Base-by-base conservation (phyloP, 768 basidiomycete species). In the Leccinum disarticulatum region DNA sequence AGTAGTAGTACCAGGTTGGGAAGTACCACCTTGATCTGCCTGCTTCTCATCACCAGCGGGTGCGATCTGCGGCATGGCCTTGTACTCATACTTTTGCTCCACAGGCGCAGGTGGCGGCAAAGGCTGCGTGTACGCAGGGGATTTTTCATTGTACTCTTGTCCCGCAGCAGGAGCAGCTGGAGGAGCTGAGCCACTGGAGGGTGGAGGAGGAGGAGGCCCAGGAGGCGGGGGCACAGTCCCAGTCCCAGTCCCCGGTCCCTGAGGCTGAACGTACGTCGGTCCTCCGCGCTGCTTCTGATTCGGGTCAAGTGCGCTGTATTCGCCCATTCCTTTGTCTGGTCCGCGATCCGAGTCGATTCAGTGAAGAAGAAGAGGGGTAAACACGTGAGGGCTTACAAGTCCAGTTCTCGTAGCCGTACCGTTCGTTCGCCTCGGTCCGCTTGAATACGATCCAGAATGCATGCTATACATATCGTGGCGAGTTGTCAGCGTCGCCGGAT, bases 371-470 rank as follows among this genome's bases (percentile, higher is more conserved):
- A 7, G 6, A 36, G 13, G 6, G 14, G 36, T 1, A 6, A 38
- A 17, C 25, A 38, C 17, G 38, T 41, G 8, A 9, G n/a, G 7
- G 9, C 70, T 66, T 30, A 72, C 68, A 72, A 3, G 46, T 60
- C 67, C 71, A 71, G 27, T 72, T 66, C 8, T 52, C 56, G 46
- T 57, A 36, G 0, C 70, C 70, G 11, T 65, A 71, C 50, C 9
- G 78, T 60, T 90, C 86, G 68, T 91, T 88, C 0, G 90, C 91
- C 61, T 90, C 81, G 77, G 89, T 83, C 77, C 88, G 88, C 81
- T 79, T 87, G 75, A 92, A 87, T 50, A 94, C 87, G 56, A 95
- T 79, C 89, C 89, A 94, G 74, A 92, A 88, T 1, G 91, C 91
- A 67, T 94, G 92, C 83, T 84, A 36, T 3, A 35, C 0, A 33